Evolutionary conservation across 805 yeast genomes (phyloP).

Genomic region (Saccharomyces jurei): DNA sequence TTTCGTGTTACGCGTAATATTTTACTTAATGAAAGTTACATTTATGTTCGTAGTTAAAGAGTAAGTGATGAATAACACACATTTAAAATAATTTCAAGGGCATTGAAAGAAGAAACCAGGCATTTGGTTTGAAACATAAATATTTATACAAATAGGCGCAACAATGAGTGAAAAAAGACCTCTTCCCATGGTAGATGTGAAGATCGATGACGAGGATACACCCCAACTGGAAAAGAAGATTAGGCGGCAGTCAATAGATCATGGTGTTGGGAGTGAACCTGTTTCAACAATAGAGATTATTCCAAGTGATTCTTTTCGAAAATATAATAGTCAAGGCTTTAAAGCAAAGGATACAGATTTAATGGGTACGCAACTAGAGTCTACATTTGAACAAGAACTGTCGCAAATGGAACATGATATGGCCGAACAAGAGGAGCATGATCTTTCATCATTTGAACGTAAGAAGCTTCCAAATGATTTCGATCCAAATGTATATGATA

Average conservation of each 20-base stretch:
- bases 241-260: constrained; percentile 24
- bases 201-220: constrained; percentile 2
- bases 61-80: neutral
- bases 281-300: constrained; percentile 29
- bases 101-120: neutral
- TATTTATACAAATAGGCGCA: neutral
- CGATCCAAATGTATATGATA: constrained; percentile 41
- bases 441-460: constrained; percentile 36
- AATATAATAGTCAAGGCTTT: constrained; percentile 27
- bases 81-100: neutral
- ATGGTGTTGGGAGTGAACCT: constrained; percentile 29
- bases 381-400: constrained; percentile 27
- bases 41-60: neutral
- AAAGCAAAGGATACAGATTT: constrained; percentile 22
- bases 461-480: constrained; percentile 48
- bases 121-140: neutral
- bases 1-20: neutral
- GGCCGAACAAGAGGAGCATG: constrained; percentile 19
- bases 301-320: constrained; percentile 24
- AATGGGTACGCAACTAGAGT: constrained; percentile 16
- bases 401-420: constrained; percentile 27
- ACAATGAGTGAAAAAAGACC: neutral
- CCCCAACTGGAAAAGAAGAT: constrained; percentile 17
- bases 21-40: neutral
- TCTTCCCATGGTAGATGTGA: constrained; percentile 1